Percentiles rank a stretch among this genome's conserved stretches.
These are phyloP conservation scores for Pestalotiopsis sp. DNA, from an alignment of 2,329 filamentous ascomycete species.

Conservation along the genomic window DNA sequence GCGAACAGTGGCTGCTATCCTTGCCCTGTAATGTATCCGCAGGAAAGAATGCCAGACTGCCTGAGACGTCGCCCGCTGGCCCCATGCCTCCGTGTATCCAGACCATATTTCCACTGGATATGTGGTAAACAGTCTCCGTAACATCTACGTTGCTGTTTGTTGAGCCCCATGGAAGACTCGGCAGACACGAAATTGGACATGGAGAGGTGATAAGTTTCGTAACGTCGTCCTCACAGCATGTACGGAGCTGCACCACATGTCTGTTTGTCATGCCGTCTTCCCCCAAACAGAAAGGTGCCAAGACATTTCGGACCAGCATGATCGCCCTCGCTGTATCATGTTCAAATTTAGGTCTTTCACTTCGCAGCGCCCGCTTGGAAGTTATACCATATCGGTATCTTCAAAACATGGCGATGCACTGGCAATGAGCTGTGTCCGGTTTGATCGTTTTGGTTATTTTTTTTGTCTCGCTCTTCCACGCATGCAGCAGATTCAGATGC, in stretches of 20 bases:
- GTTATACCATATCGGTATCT: neutral
- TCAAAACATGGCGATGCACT: neutral
- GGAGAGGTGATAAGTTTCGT: too few relatives aligned
- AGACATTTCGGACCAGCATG: constrained; percentile 5
- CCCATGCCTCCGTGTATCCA: neutral
- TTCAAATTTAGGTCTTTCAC: constrained; percentile 12
- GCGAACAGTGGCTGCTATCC: constrained; percentile 7
- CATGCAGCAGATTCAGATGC: neutral
- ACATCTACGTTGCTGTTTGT: too few relatives aligned
- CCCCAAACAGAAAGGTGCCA: neutral
- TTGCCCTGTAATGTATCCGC: neutral
- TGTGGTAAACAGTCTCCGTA: too few relatives aligned
- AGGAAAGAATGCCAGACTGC: neutral
- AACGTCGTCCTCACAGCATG: too few relatives aligned
- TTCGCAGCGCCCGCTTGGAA: neutral
- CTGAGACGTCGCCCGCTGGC: neutral
- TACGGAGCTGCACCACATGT: neutral
- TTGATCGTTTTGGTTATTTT: neutral
- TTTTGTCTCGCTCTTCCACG: neutral
- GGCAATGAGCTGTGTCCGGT: neutral
- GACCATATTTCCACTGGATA: too few relatives aligned
- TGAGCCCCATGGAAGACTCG: too few relatives aligned
- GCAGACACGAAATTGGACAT: too few relatives aligned
- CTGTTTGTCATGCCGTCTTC: neutral
- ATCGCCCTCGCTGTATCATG: constrained; percentile 13